A percentile compares a stretch with the other conserved stretches of the same genome.
These are phyloP conservation scores for Cyclocybe aegerita DNA, from an alignment of 768 basidiomycete genomes.

Conservation along the genomic window DNA sequence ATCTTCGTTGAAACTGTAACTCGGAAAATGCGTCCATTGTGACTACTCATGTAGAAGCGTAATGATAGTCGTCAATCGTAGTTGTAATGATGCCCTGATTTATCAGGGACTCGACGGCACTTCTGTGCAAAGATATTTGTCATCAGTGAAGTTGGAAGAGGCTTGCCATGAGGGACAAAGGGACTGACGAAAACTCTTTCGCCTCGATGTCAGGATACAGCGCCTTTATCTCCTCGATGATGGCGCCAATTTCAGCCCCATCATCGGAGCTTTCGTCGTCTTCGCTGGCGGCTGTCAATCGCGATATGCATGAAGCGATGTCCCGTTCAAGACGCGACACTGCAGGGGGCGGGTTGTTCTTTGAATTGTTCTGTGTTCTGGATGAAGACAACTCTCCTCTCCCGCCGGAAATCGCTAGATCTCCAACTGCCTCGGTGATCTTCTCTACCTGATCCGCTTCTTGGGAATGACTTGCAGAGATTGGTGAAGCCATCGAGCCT, in stretches of 20 bases:
- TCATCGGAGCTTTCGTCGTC: conserved; percentile 67
- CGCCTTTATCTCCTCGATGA: conserved; percentile 39
- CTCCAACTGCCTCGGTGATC: no score
- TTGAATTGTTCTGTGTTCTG: no score
- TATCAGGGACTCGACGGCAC: conserved; percentile 20
- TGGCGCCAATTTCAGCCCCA: conserved; percentile 55
- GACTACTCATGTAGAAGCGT: conserved; percentile 5
- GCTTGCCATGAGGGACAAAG: neutral
- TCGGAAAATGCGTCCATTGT: no score
- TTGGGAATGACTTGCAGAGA: no score
- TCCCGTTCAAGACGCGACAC: conserved; percentile 49
- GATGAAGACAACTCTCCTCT: no score
- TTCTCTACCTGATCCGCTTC: no score
- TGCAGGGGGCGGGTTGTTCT: no score
- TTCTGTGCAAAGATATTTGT: conserved; percentile 7
- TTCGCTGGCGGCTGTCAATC: conserved; percentile 30
- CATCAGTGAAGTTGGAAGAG: conserved; percentile 7
- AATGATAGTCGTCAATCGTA: conserved; percentile 26
- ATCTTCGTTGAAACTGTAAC: no score
- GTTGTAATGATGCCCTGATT: conserved; percentile 23
- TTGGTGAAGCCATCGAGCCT: no score
- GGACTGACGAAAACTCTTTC: conserved; percentile 3
- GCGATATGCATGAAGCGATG: conserved; percentile 58
- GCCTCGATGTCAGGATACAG: neutral
- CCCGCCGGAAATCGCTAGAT: no score